phyloP scores from a whole-genome alignment of 1,284 basidiomycete species.

The Trichosporon faecale region DNA sequence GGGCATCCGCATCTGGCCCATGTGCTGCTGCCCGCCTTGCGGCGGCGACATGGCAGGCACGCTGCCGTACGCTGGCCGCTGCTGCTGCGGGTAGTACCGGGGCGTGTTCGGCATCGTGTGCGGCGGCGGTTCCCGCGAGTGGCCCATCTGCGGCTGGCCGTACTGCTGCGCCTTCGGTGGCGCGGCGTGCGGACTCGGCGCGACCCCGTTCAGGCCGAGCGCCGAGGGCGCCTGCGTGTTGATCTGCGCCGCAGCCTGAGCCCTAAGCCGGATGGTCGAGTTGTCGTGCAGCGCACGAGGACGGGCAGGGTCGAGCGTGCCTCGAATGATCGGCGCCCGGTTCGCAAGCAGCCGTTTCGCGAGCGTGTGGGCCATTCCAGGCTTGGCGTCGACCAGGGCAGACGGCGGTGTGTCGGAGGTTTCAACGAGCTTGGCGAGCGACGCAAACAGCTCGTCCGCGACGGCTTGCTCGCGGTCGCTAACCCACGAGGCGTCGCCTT shows the following conservation, averaged over 20 bases:
- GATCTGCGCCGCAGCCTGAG: constrained; percentile 20
- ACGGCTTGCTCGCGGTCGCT: constrained; percentile 37
- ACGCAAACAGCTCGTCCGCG: constrained; percentile 38
- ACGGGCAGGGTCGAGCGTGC: constrained; percentile 44
- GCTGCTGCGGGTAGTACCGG: constrained; percentile 12
- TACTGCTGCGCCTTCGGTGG: constrained; percentile 17
- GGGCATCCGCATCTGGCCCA: neutral
- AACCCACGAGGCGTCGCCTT: constrained; percentile 24
- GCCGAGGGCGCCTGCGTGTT: constrained; percentile 12
- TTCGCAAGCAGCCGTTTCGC: constrained; percentile 24
- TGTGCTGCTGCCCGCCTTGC: constrained; percentile 12
- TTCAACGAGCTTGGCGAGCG: constrained; percentile 32
- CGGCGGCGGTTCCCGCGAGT: constrained; percentile 22
- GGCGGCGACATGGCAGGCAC: neutral
- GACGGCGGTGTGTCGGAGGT: constrained; percentile 15
- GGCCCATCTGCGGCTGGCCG: constrained; percentile 12
- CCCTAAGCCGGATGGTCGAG: constrained; percentile 21
- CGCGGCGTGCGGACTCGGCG: constrained; percentile 13
- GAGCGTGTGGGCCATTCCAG: constrained; percentile 38
- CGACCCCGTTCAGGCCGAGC: constrained; percentile 18
- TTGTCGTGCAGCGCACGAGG: constrained; percentile 43
- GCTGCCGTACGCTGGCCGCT: neutral
- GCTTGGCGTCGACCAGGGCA: constrained; percentile 13
- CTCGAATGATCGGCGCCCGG: constrained; percentile 36
- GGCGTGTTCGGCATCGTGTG: constrained; percentile 18